Evolutionary conservation across 2,329 filamentous ascomycete genomes (phyloP).

Genomic region (Penicillium sp.): DNA sequence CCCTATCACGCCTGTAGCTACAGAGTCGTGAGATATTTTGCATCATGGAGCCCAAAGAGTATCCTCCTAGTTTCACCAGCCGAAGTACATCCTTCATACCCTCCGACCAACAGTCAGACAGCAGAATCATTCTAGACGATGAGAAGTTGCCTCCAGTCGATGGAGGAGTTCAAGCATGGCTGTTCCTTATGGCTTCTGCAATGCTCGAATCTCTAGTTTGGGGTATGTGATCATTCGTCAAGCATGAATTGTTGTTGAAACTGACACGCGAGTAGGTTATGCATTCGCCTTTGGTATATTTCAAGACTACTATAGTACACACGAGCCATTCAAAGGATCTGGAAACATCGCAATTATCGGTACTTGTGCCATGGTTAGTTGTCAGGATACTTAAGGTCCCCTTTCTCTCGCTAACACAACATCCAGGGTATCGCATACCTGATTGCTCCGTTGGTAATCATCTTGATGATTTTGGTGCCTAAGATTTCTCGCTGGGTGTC

Average conservation of each 20-base stretch:
- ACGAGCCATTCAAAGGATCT: slow-evolving; percentile 55
- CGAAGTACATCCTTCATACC: slow-evolving; percentile 1
- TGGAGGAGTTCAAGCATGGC: slow-evolving; percentile 23
- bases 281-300: slow-evolving; percentile 70
- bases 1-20: not conserved
- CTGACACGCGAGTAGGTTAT: slow-evolving; percentile 53
- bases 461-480: slow-evolving; percentile 35
- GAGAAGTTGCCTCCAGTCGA: slow-evolving; percentile 17
- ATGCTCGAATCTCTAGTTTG: slow-evolving; percentile 26
- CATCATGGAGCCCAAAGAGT: slow-evolving; percentile 11
- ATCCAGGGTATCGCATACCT: slow-evolving; percentile 32
- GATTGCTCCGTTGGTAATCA: slow-evolving; percentile 24
- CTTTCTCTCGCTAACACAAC: not conserved
- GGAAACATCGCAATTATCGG: slow-evolving; percentile 62
- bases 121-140: not conserved
- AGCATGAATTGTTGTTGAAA: not conserved
- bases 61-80: slow-evolving; percentile 10
- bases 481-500: slow-evolving; percentile 29
- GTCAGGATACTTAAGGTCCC: no score
- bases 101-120: slow-evolving; percentile 9
- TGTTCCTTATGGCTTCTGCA: slow-evolving; percentile 22
- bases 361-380: slow-evolving; percentile 58
- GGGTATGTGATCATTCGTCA: slow-evolving; percentile 13
- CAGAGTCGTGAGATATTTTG: not conserved
- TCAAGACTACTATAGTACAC: slow-evolving; percentile 65